Base-by-base conservation (phyloP, 148 eudicot species). In the Polygonum aviculare region DNA sequence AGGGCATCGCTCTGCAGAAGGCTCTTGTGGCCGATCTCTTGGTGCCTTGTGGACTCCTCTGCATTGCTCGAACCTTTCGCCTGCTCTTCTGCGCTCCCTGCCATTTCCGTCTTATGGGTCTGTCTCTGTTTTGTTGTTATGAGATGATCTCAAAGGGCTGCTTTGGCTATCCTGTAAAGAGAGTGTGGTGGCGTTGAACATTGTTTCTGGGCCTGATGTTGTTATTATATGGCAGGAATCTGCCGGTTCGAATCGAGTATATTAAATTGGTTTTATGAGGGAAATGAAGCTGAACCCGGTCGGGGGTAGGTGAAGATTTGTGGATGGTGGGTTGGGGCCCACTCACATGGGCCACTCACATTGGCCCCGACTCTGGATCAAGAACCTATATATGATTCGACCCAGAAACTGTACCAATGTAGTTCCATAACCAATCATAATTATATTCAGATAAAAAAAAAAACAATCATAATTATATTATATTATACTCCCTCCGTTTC, bases 21-120 rank as follows among this genome's bases (percentile, higher is more conserved):
- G 76, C 95, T 93, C 85, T 93, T 93, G 81, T 93, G 97, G 15
- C 96, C 96, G 73, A 90, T 89, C 51, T 90, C 98, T 72, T 82
- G 87, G 74, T 90, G 95, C 59, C 83, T 76, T 1, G 69, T 77
- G 38, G 38, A 16, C 69, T 74, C 60, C 65, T 80, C 89, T 7
- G 77, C 84, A 31, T 76, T 84, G 19, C 75, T n/a, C 26, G 84
- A 84, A 85, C 80, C 81, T 81, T 26, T 74, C 50, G 72, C 79
- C 72, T 69, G 73, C 16, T 77, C 79, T 55, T 77, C 82, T 40
- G 11, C 75, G 41, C 48, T 63, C 0, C 73, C 63, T 12, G 88
- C 89, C 96, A 87, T 89, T 75, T 63, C 36, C 48, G 21, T 9
- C 5, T 41, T 7, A 5, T 40, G 44, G 0, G 41, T 40, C 41